Conservation (phyloP, 2,329 filamentous ascomycete genomes). For the Trichoderma sp. region DNA sequence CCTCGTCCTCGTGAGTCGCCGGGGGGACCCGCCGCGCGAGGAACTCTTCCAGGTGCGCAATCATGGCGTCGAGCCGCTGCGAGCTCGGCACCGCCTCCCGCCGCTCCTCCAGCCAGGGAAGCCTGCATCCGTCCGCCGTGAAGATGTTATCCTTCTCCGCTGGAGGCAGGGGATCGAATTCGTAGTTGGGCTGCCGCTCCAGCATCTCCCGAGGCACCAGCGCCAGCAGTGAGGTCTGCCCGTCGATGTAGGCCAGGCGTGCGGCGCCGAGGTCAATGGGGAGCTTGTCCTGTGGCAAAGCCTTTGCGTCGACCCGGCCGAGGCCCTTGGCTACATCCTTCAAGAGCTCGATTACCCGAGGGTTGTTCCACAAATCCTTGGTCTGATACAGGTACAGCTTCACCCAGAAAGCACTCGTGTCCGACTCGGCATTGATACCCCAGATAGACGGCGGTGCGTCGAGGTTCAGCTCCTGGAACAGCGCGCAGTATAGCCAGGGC, state of each 20-base stretch:
- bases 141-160: constrained; percentile 57
- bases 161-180: constrained; percentile 83
- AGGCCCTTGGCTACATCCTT: constrained; percentile 66
- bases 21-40: constrained; percentile 33
- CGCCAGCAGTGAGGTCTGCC: constrained; percentile 69
- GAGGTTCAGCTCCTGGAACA: constrained; percentile 80
- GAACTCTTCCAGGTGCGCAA: constrained; percentile 38
- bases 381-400: constrained; percentile 75
- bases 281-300: constrained; percentile 46
- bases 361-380: constrained; percentile 84
- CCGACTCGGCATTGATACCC: constrained; percentile 69
- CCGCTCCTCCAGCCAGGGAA: constrained; percentile 46
- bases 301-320: constrained; percentile 45
- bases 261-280: constrained; percentile 57
- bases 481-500: constrained; percentile 80
- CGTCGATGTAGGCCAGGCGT: constrained; percentile 77
- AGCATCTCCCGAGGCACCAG: constrained; percentile 69
- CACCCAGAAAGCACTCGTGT: constrained; percentile 66
- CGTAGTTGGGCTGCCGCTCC: constrained; percentile 65
- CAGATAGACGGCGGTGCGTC: constrained; percentile 80
- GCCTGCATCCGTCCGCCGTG: constrained; percentile 45
- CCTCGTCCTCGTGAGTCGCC: constrained; percentile 29
- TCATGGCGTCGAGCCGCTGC: constrained; percentile 31
- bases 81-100: constrained; percentile 30
- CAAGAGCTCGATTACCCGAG: constrained; percentile 69